phyloP scores from a whole-genome alignment of 345 rosid genomes.

The Pistacia atlantica region DNA sequence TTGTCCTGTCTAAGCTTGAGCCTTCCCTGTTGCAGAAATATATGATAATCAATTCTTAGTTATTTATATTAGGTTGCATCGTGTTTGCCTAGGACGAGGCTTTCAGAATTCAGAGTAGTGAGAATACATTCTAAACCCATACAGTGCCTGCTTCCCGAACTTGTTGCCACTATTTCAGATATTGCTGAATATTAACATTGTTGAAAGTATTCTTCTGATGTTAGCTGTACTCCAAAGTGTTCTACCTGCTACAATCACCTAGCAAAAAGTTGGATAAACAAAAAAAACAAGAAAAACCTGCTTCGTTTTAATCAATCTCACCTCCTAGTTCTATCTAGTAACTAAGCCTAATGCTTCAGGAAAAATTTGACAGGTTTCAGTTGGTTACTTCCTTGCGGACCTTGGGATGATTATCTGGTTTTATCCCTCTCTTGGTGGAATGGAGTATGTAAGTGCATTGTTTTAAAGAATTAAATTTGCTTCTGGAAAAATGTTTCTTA shows the following conservation, averaged over 20 bases:
- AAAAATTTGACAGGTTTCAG: constrained; percentile 63
- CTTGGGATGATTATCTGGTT: constrained; percentile 81
- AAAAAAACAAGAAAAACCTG: background rate
- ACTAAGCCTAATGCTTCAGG: background rate
- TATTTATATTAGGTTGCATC: background rate
- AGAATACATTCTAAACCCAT: no score
- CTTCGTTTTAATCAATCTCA: background rate
- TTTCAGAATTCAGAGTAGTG: no score
- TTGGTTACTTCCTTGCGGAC: constrained; percentile 83
- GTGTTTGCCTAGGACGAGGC: no score
- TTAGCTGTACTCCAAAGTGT: no score
- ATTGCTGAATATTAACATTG: background rate
- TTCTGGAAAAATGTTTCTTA: background rate
- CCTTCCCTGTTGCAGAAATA: background rate
- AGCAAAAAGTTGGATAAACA: background rate
- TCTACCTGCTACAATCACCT: background rate
- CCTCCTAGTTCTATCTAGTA: background rate
- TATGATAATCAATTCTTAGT: background rate
- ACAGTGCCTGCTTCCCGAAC: background rate
- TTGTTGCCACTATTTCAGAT: background rate
- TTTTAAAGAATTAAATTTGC: background rate
- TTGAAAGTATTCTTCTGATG: background rate
- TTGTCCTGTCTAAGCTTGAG: background rate
- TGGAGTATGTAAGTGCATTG: constrained; percentile 70
- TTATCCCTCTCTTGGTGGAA: constrained; percentile 84